phyloP scores from a whole-genome alignment of 2,329 filamentous ascomycete genomes.

The Ambrosiella beaveri region DNA sequence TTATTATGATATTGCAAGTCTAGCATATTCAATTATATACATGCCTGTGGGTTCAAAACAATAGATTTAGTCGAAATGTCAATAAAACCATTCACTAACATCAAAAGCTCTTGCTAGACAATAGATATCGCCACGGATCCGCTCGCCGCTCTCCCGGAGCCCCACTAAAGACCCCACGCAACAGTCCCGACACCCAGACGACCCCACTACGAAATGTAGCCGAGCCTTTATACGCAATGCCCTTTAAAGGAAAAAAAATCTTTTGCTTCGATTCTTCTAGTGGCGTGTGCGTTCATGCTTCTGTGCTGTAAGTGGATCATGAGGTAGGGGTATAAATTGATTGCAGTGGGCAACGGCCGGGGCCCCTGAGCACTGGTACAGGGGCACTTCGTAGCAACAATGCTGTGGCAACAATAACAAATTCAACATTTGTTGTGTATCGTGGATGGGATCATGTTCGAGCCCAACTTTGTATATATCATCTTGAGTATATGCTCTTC shows the following conservation, averaged over 20 bases:
- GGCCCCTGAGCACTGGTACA: not conserved
- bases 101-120: too few relatives aligned
- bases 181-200: not conserved
- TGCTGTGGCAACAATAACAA: constrained; percentile 8
- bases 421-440: not conserved
- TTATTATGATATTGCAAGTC: too few relatives aligned
- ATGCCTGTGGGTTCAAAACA: too few relatives aligned
- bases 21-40: too few relatives aligned
- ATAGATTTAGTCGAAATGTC: too few relatives aligned
- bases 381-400: not conserved
- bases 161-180: not conserved
- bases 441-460: not conserved
- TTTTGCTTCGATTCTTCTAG: not conserved
- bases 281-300: not conserved
- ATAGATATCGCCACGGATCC: too few relatives aligned
- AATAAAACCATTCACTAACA: too few relatives aligned
- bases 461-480: too few relatives aligned
- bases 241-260: not conserved
- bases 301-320: not conserved
- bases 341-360: constrained; percentile 4
- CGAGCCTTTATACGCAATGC: not conserved
- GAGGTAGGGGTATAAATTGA: constrained; percentile 10
- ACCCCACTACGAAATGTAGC: not conserved
- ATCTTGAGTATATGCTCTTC: too few relatives aligned
- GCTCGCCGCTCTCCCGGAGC: too few relatives aligned